Percentiles rank a stretch among this genome's conserved stretches.
Evolutionary conservation across 805 yeast genomes (phyloP).

Genomic region (Kodamaea fukazawae): DNA sequence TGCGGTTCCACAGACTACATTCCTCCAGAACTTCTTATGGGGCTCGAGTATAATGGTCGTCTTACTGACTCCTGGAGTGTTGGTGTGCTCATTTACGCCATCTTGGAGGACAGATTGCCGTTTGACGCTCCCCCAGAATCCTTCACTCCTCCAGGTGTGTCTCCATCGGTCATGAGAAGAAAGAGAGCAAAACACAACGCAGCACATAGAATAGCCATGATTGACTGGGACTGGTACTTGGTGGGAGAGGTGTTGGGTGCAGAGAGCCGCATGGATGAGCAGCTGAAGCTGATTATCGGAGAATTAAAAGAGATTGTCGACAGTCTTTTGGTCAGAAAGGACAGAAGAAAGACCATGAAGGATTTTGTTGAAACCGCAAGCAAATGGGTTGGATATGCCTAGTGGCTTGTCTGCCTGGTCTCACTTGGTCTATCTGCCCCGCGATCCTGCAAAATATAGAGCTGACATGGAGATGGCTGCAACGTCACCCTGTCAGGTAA

Average conservation of each 20-base stretch:
- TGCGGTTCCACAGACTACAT: constrained; percentile 98
- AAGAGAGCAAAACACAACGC: constrained; percentile 49
- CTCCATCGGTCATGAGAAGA: constrained; percentile 44
- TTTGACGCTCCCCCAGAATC: constrained; percentile 77
- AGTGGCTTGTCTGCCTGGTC: too few relatives aligned
- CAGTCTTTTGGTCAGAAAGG: constrained; percentile 36
- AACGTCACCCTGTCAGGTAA: too few relatives aligned
- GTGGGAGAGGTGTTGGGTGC: constrained; percentile 18
- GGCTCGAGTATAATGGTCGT: constrained; percentile 86
- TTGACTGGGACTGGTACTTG: constrained; percentile 86
- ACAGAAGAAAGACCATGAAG: constrained; percentile 24
- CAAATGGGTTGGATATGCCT: not conserved
- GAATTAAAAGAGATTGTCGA: constrained; percentile 32
- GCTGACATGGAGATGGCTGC: too few relatives aligned
- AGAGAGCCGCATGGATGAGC: constrained; percentile 11
- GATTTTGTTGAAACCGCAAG: not conserved
- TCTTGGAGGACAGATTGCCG: constrained; percentile 84
- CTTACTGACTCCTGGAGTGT: constrained; percentile 93
- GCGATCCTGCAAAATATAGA: too few relatives aligned
- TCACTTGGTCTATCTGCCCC: too few relatives aligned
- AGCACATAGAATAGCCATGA: constrained; percentile 87
- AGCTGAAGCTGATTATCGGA: constrained; percentile 17
- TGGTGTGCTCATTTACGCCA: constrained; percentile 84
- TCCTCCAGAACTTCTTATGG: constrained; percentile 90
- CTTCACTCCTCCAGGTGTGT: constrained; percentile 29